These are phyloP conservation scores for Amaranthus tricolor DNA, from an alignment of 179 eudicot species.

Conservation along the genomic window DNA sequence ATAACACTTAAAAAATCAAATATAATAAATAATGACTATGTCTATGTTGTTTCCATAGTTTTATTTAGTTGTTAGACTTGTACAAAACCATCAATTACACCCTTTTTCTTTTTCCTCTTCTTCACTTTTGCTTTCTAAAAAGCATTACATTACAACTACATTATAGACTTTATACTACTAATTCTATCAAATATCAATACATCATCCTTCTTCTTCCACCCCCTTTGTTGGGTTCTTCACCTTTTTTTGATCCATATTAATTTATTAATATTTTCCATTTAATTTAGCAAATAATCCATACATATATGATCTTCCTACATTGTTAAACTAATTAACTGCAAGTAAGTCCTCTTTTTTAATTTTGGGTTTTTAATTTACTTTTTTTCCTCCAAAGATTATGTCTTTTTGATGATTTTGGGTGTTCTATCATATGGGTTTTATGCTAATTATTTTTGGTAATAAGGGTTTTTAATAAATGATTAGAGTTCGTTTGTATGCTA, in stretches of 20 bases:
- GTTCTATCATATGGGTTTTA: background rate
- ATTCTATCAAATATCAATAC: background rate
- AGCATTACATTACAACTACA: constrained; percentile 13
- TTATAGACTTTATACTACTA: background rate
- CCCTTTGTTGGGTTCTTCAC: too few species aligned
- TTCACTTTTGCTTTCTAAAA: constrained; percentile 1
- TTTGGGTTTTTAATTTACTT: too few species aligned
- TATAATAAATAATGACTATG: too few species aligned
- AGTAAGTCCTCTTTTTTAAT: constrained; percentile 14
- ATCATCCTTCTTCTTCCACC: background rate
- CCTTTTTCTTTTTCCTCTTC: constrained; percentile 6
- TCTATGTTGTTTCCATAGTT: background rate
- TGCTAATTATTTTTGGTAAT: background rate
- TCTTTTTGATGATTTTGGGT: constrained; percentile 8
- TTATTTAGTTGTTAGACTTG: background rate
- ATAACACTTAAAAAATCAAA: too few species aligned
- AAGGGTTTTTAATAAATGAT: background rate
- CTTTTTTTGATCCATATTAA: too few species aligned
- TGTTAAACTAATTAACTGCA: constrained; percentile 10
- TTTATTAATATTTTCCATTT: background rate
- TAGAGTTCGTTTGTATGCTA: too few species aligned
- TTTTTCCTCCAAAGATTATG: too few species aligned
- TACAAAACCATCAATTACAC: background rate
- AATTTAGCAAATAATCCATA: background rate
- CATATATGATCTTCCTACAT: too few species aligned